Percentiles rank a stretch among this genome's conserved stretches.
phyloP scores from a whole-genome alignment of 176 grass and related monocot genomes.

The Stipa capillata region DNA sequence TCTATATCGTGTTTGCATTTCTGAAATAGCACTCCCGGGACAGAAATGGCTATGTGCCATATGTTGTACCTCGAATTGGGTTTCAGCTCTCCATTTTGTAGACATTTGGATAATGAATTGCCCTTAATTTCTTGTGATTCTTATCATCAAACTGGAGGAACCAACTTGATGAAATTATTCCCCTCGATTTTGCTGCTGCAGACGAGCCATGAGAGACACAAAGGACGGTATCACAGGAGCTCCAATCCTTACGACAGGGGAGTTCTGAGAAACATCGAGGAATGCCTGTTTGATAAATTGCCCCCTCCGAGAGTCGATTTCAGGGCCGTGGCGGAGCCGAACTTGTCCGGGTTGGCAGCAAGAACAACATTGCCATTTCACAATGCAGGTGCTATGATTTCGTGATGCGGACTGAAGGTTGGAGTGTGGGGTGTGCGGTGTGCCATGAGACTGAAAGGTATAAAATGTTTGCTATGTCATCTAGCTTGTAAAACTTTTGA shows the following conservation, averaged over 20 bases:
- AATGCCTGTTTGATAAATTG: constrained; percentile 36
- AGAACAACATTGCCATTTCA: too few relatives aligned
- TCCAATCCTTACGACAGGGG: constrained; percentile 56
- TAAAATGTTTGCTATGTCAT: too few relatives aligned
- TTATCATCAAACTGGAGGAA: background rate
- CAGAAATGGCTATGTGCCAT: too few relatives aligned
- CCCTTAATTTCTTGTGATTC: background rate
- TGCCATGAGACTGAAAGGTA: too few relatives aligned
- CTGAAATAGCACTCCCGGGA: too few relatives aligned
- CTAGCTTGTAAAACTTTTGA: too few relatives aligned
- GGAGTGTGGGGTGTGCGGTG: too few relatives aligned
- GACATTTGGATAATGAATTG: too few relatives aligned
- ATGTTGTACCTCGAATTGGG: too few relatives aligned
- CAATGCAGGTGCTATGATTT: too few relatives aligned
- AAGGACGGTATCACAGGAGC: constrained; percentile 1
- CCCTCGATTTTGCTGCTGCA: constrained; percentile 5
- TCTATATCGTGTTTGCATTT: background rate
- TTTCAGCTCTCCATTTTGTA: too few relatives aligned
- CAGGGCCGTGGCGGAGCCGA: constrained; percentile 25
- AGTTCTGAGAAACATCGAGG: constrained; percentile 33
- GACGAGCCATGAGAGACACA: constrained; percentile 51
- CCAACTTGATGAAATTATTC: background rate
- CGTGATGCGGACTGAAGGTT: too few relatives aligned
- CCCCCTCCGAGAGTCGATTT: constrained; percentile 49
- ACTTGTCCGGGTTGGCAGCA: background rate